Evolutionary conservation across 176 grass and related monocot species (phyloP).

Genomic region (Triticum monococcum): DNA sequence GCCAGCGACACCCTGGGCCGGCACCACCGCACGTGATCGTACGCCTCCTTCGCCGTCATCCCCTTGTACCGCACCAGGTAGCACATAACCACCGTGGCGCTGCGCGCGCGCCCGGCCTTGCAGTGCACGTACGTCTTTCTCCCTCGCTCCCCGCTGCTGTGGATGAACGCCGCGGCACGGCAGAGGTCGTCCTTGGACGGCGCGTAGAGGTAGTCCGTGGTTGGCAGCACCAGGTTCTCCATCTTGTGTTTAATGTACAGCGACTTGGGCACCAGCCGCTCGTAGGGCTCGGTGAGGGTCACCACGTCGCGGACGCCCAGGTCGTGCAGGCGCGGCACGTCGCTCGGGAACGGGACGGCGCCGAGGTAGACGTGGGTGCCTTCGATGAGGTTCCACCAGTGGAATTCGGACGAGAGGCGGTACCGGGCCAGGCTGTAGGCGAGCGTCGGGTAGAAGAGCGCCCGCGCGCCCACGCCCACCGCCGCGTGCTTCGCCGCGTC

Average conservation of each 20-base stretch:
- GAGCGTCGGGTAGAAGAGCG: background rate
- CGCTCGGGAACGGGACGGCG: background rate
- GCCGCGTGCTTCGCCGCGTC: background rate
- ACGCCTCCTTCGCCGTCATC: background rate
- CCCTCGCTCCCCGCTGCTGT: background rate
- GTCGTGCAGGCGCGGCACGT: background rate
- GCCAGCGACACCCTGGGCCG: background rate
- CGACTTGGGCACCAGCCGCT: background rate
- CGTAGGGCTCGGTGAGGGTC: background rate
- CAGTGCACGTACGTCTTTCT: background rate
- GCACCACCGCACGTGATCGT: background rate
- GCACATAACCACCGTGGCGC: background rate
- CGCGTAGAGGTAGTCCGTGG: background rate
- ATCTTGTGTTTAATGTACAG: background rate
- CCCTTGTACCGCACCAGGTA: background rate
- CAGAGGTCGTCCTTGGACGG: background rate
- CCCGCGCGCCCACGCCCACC: background rate
- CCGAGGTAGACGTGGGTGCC: background rate
- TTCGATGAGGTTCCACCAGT: background rate
- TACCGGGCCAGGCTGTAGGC: background rate
- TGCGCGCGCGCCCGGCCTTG: background rate
- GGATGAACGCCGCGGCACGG: background rate
- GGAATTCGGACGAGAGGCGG: background rate
- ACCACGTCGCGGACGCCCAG: background rate
- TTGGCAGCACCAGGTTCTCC: slow-evolving; percentile 6